A percentile compares a stretch with the other conserved stretches of the same genome.
phyloP scores from a whole-genome alignment of 495 filamentous ascomycete genomes.

The Penicillium tannophilum region DNA sequence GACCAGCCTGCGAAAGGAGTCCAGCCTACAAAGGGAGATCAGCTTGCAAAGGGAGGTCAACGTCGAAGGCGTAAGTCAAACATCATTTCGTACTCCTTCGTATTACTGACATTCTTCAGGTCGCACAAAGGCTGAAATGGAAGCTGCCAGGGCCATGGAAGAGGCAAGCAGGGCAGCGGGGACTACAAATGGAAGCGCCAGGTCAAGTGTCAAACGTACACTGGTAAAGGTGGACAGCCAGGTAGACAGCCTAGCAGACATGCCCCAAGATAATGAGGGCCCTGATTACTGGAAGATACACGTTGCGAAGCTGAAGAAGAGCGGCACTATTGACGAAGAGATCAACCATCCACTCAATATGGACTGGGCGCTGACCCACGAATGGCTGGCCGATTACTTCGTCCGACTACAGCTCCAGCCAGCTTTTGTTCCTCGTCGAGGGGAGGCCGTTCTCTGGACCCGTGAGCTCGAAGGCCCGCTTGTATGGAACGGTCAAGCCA shows the following conservation, averaged over 20 bases:
- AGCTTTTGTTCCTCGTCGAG: slow-evolving; percentile 55
- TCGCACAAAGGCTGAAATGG: slow-evolving; percentile 22
- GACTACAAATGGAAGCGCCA: neutral
- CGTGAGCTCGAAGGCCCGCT: slow-evolving; percentile 41
- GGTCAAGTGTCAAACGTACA: no score
- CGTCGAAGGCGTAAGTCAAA: slow-evolving; percentile 25
- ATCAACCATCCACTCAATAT: slow-evolving; percentile 52
- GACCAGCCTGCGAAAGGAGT: neutral
- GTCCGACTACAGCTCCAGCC: slow-evolving; percentile 43
- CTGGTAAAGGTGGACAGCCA: neutral
- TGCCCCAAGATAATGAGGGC: slow-evolving; percentile 40
- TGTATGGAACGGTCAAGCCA: slow-evolving; percentile 29
- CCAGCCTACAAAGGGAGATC: no score
- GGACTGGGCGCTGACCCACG: slow-evolving; percentile 55
- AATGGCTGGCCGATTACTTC: slow-evolving; percentile 37
- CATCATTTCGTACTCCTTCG: neutral
- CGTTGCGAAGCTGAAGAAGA: slow-evolving; percentile 49
- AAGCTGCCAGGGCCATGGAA: slow-evolving; percentile 10
- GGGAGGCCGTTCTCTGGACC: slow-evolving; percentile 61
- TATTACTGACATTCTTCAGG: slow-evolving; percentile 17
- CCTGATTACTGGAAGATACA: slow-evolving; percentile 54
- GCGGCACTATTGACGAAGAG: slow-evolving; percentile 38
- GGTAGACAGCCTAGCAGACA: neutral
- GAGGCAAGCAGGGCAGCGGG: neutral
- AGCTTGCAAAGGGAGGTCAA: slow-evolving; percentile 7